These are phyloP conservation scores for Fusarium aywerte DNA, from an alignment of 2,329 filamentous ascomycete genomes.

Conservation along the genomic window DNA sequence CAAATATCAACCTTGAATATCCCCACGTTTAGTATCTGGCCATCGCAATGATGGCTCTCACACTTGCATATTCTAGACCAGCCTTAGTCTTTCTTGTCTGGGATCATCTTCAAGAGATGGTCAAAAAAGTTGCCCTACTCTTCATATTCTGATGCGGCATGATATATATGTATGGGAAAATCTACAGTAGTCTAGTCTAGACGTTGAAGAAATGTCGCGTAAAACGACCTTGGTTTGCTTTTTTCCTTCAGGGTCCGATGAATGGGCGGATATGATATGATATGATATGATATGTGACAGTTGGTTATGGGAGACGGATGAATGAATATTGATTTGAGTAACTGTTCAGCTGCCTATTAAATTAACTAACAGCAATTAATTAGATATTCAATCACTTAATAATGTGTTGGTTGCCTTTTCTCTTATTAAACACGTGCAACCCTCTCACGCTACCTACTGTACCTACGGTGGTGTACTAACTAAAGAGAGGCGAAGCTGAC, in stretches of 20 bases:
- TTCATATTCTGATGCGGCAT: slow-evolving; percentile 1
- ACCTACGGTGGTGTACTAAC: neutral
- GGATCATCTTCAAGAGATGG: slow-evolving; percentile 31
- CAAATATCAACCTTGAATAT: too few species aligned
- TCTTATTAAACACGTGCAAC: slow-evolving; percentile 5
- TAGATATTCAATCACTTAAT: too few species aligned
- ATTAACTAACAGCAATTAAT: too few species aligned
- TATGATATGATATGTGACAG: neutral
- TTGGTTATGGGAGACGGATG: neutral
- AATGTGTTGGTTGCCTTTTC: neutral
- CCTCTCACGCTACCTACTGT: neutral
- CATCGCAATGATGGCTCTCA: too few species aligned
- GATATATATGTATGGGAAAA: slow-evolving; percentile 12
- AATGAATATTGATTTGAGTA: neutral
- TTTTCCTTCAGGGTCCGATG: neutral
- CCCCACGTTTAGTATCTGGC: too few species aligned
- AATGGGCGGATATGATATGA: neutral
- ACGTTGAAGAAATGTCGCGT: slow-evolving; percentile 2
- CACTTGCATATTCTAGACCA: neutral
- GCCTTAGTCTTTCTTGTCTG: slow-evolving; percentile 3
- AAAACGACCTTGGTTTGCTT: slow-evolving; percentile 15
- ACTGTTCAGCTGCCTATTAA: neutral
- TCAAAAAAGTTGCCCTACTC: slow-evolving; percentile 5
- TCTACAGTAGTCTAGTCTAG: slow-evolving; percentile 13
- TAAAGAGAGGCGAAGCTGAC: slow-evolving; percentile 32